These are phyloP conservation scores for Daldinia grandis DNA, from an alignment of 495 filamentous ascomycete genomes.

Conservation along the genomic window DNA sequence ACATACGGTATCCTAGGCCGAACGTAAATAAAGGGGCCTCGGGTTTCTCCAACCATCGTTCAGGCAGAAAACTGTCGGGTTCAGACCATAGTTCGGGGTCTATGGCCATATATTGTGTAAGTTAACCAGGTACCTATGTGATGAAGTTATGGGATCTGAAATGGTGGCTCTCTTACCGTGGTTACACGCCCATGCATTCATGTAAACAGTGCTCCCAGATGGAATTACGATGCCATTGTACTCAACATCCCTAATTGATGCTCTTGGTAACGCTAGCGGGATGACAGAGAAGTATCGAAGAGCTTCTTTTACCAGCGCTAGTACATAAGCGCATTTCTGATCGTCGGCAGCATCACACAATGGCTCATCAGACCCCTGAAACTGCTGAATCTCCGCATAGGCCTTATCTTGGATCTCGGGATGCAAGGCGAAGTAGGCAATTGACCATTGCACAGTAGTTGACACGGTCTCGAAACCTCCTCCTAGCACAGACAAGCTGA, in stretches of 20 bases:
- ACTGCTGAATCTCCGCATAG: slow-evolving; percentile 60
- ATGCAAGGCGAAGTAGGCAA: slow-evolving; percentile 64
- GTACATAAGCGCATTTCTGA: slow-evolving; percentile 68
- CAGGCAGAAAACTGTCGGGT: slow-evolving; percentile 66
- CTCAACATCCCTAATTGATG: slow-evolving; percentile 65
- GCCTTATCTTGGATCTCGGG: slow-evolving; percentile 69
- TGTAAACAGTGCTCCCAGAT: slow-evolving; percentile 66
- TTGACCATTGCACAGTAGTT: slow-evolving; percentile 69
- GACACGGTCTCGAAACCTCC: slow-evolving; percentile 72
- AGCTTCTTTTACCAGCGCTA: slow-evolving; percentile 66
- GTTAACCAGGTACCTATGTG: background rate
- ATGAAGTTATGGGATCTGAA: background rate
- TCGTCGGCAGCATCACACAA: slow-evolving; percentile 67
- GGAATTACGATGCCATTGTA: slow-evolving; percentile 66
- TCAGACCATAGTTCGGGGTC: slow-evolving; percentile 66
- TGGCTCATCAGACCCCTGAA: slow-evolving; percentile 62
- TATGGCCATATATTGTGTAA: slow-evolving; percentile 28
- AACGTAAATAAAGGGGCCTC: slow-evolving; percentile 70
- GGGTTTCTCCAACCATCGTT: slow-evolving; percentile 69
- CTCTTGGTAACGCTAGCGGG: slow-evolving; percentile 67
- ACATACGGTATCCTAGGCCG: slow-evolving; percentile 72
- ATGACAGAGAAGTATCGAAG: slow-evolving; percentile 68
- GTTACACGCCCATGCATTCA: slow-evolving; percentile 74
- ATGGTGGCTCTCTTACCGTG: slow-evolving; percentile 52
- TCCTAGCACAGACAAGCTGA: slow-evolving; percentile 69